These are phyloP conservation scores for Tephrocybe sp. DNA, from an alignment of 768 basidiomycete species.

Conservation along the genomic window DNA sequence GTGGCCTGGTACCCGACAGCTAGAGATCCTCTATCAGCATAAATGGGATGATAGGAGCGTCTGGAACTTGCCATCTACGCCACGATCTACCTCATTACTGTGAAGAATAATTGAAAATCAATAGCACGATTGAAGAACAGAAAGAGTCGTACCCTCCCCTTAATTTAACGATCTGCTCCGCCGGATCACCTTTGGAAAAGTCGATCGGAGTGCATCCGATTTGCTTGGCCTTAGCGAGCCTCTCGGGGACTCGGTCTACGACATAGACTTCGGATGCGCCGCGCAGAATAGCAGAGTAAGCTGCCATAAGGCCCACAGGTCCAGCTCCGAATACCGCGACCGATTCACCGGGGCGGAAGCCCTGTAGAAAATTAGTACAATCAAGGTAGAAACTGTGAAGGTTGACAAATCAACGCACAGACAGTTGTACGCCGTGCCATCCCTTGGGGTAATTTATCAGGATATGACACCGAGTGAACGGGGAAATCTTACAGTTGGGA, in stretches of 20 bases:
- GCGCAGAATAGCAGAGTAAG: conserved; percentile 51
- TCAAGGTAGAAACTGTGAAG: not conserved
- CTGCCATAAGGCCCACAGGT: conserved; percentile 58
- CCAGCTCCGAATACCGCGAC: conserved; percentile 55
- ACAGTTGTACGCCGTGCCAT: conserved; percentile 53
- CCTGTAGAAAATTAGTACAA: conserved; percentile 22
- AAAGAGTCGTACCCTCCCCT: conserved; percentile 39
- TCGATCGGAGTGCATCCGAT: conserved; percentile 54
- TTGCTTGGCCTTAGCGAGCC: conserved; percentile 49
- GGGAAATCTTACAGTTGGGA: conserved; percentile 44
- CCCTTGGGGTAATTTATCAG: too few relatives aligned
- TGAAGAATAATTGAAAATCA: not conserved
- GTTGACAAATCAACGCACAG: conserved; percentile 25
- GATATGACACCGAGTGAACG: not conserved
- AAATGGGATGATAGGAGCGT: not conserved
- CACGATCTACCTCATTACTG: conserved; percentile 51
- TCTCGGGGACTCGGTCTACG: conserved; percentile 55
- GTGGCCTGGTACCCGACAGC: conserved; percentile 60
- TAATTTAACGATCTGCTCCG: conserved; percentile 43
- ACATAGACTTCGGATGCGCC: conserved; percentile 56
- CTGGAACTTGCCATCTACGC: conserved; percentile 43
- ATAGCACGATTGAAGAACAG: not conserved
- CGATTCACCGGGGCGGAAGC: conserved; percentile 53
- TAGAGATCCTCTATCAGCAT: conserved; percentile 5
- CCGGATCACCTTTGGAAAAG: conserved; percentile 47